Evolutionary conservation across 2,329 filamentous ascomycete species (phyloP), one percentile per base, ranked within the genome.

Genomic region (Fusarium albidum): DNA sequence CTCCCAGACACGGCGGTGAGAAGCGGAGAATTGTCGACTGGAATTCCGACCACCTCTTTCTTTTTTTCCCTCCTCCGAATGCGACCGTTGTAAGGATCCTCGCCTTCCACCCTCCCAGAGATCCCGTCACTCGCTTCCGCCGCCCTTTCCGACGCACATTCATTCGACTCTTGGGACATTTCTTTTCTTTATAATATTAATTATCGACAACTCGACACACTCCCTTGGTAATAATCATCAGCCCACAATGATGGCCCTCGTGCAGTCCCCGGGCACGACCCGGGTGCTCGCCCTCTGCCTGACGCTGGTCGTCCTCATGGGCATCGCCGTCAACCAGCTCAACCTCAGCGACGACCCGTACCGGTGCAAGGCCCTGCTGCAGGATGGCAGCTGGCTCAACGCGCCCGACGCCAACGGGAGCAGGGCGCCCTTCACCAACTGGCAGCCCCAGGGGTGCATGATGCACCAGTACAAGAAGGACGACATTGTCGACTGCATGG

Each of bases 391-490:
- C 57, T 86, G 84, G 82, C 49, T 68, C 56, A 68, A 65, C 56
- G 69, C 69, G 25, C 70, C 65, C 31, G 67, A 67, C 46, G 57
- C 54, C 31, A 63, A 68, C 63, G 64, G 66, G 62, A 60, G 62
- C 61, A 54, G 50, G 65, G 35, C 61, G 65, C 44, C 67, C 5
- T 80, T 77, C 56, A 70, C 75, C 33, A 75, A 77, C 57, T 88
- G 85, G 85, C 81, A 86, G 54, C 81, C 84, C 5, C 74, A 75
- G 17, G 82, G 82, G 28, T 89, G 86, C 69, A 79, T 82, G 52
- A 74, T 86, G 68, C 79, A 82, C 55, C 73, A 80, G 54, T 87
- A 87, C 71, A 75, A 77, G 26, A 67, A 69, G 14, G 69, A 76
- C 18, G 81, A 84, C 39, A 76, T 87, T 44, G 68, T 72, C 25